Evolutionary conservation across 805 yeast genomes (phyloP).

Genomic region (Candida pini): DNA sequence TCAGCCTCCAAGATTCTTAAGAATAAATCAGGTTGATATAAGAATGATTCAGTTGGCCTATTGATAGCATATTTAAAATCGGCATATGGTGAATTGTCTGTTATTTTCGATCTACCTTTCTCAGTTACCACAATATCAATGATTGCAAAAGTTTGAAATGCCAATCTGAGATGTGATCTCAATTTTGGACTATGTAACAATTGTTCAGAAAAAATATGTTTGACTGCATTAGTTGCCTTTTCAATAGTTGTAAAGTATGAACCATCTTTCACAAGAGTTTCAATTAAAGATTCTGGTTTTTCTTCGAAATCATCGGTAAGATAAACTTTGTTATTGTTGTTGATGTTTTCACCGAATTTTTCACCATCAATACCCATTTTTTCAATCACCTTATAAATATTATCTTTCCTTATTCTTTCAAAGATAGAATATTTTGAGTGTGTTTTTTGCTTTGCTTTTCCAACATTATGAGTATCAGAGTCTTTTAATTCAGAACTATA

Average conservation of each 20-base stretch:
- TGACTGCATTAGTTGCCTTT: slow-evolving; percentile 61
- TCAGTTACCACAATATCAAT: slow-evolving; percentile 77
- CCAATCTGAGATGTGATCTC: slow-evolving; percentile 62
- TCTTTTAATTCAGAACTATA: slow-evolving; percentile 58
- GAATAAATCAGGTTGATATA: slow-evolving; percentile 70
- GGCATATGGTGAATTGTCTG: slow-evolving; percentile 72
- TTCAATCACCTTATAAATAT: slow-evolving; percentile 57
- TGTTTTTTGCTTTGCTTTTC: slow-evolving; percentile 32
- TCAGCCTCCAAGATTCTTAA: slow-evolving; percentile 93
- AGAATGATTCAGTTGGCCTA: slow-evolving; percentile 70
- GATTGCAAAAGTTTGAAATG: slow-evolving; percentile 56
- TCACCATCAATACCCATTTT: slow-evolving; percentile 75
- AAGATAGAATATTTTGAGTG: slow-evolving; percentile 58
- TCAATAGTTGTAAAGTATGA: slow-evolving; percentile 50
- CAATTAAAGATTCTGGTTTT: slow-evolving; percentile 57
- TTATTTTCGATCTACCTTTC: slow-evolving; percentile 74
- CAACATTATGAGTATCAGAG: slow-evolving; percentile 12
- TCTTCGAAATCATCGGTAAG: slow-evolving; percentile 62
- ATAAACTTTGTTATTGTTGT: slow-evolving; percentile 60
- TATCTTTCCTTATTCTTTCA: slow-evolving; percentile 63
- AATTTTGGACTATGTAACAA: slow-evolving; percentile 75
- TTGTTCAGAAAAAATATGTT: slow-evolving; percentile 73
- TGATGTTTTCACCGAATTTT: slow-evolving; percentile 77
- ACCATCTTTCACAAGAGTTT: slow-evolving; percentile 27
- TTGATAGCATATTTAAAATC: slow-evolving; percentile 89